Conservation (phyloP, 305 asterid genomes). For the Solanum hybrid region DNA sequence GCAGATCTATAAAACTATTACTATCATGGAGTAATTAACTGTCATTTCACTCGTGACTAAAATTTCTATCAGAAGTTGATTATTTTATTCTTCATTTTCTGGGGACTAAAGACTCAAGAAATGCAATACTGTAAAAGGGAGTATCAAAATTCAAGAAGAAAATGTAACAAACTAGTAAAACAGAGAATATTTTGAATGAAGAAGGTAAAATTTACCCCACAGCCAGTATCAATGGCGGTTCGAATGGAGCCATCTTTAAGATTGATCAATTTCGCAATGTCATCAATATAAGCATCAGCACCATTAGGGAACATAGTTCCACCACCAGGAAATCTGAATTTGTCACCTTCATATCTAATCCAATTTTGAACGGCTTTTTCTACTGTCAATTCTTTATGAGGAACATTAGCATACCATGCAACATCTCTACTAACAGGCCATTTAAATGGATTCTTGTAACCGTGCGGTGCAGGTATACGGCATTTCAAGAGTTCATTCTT, state of each 20-base stretch:
- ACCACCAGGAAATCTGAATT: conserved; percentile 25
- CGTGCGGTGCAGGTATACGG: conserved; percentile 15
- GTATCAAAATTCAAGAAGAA: not conserved
- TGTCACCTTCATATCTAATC: conserved; percentile 17
- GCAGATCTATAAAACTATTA: not conserved
- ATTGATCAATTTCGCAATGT: conserved; percentile 12
- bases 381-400: conserved; percentile 15
- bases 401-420: conserved; percentile 27
- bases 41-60: not conserved
- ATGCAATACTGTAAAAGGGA: not conserved
- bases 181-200: not conserved
- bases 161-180: not conserved
- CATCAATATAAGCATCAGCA: not conserved
- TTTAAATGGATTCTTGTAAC: conserved; percentile 15
- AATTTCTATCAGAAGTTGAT: not conserved
- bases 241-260: conserved; percentile 21
- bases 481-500: conserved; percentile 6
- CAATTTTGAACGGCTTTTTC: conserved; percentile 24
- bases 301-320: conserved; percentile 27
- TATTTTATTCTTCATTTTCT: not conserved
- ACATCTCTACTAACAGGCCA: conserved; percentile 26
- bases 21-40: not conserved
- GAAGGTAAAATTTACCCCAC: conserved; percentile 15
- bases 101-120: not conserved
- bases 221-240: conserved; percentile 31